A percentile compares a stretch with the other conserved stretches of the same genome.
Evolutionary conservation across 2,329 filamentous ascomycete genomes (phyloP).

Genomic region (Aspergillus intermedius): DNA sequence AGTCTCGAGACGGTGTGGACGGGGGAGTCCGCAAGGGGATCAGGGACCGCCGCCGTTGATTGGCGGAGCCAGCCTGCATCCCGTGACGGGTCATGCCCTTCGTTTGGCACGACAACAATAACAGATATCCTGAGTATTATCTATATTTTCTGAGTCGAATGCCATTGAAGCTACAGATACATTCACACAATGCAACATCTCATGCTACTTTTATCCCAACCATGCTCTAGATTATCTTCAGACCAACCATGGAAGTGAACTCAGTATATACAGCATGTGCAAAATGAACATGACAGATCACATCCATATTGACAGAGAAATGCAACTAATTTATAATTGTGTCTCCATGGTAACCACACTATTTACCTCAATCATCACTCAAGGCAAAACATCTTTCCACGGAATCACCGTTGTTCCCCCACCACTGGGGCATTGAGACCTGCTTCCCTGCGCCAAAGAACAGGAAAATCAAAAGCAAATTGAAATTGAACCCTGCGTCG

Average conservation of each 20-base stretch:
- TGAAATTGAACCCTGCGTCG: conserved; percentile 57
- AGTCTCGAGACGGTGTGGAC: conserved; percentile 2
- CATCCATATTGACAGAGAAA: neutral
- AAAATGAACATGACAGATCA: too few species aligned
- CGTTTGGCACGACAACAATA: neutral
- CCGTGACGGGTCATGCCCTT: conserved; percentile 14
- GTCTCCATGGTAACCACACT: neutral
- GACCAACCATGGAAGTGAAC: neutral
- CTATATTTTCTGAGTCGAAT: too few species aligned
- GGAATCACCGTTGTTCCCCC: conserved; percentile 52
- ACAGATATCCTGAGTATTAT: neutral
- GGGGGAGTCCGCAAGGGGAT: conserved; percentile 17
- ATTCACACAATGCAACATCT: too few species aligned
- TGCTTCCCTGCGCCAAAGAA: conserved; percentile 54
- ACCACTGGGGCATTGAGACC: conserved; percentile 57
- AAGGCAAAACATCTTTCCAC: conserved; percentile 56
- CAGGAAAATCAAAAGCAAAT: conserved; percentile 57
- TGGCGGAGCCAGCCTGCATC: conserved; percentile 3
- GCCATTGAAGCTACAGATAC: too few species aligned
- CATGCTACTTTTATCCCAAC: too few species aligned
- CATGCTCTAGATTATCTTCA: too few species aligned
- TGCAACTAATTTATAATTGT: neutral
- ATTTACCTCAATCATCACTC: conserved; percentile 7
- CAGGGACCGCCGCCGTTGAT: conserved; percentile 11
- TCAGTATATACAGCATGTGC: neutral